Evolutionary conservation across 164 flowering plant genomes (phyloP), one percentile per base, ranked within the genome.

Genomic region (Liriodendron chinense): DNA sequence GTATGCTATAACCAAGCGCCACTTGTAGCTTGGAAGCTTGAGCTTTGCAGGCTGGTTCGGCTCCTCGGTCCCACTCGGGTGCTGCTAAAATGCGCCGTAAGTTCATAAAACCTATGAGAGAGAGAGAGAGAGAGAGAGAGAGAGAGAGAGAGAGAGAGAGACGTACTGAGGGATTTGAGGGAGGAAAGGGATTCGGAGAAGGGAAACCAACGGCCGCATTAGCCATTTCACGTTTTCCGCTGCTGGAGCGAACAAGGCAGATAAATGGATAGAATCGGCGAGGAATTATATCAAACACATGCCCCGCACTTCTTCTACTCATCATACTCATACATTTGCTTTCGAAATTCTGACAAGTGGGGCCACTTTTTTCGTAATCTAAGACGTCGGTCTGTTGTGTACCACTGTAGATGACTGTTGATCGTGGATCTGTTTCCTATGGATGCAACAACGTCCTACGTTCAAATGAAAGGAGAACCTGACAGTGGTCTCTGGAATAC

Each of bases 1-100:
- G 75, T 91, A 94, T 47, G 98, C 84, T 65, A 92, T 84, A 70
- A 90, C 82, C 84, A 92, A 71, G 34, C 97, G 90, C 98, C 98
- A 94, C 67, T 94, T 94, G 68, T 80, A 88, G 22, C 53, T 67
- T 1, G 75, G 79, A 48, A 69, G 70, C 25, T 74, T 71, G 21
- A 77, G 78, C 5, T 78, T 81, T 26, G 14, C 76, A 16, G 50
- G 10, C 59, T 64, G 61, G 64, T 21, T 75, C 1, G 73, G 57
- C 23, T 74, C 76, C 78, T 75, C 81, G 14, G 59, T 74, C 7
- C 76, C 78, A 68, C 62, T 72, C 1, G 22, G 70, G 28, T 71
- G 68, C 83, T 80, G 75, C 34, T 21, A 49, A 72, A 71, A 66
- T 12, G 53, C 20, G 18, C 9, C 26, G 21, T 20, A 72, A 67